Evolutionary conservation across 805 yeast genomes (phyloP), one percentile per base, ranked within the genome.

Genomic region (Candida hungchunana): DNA sequence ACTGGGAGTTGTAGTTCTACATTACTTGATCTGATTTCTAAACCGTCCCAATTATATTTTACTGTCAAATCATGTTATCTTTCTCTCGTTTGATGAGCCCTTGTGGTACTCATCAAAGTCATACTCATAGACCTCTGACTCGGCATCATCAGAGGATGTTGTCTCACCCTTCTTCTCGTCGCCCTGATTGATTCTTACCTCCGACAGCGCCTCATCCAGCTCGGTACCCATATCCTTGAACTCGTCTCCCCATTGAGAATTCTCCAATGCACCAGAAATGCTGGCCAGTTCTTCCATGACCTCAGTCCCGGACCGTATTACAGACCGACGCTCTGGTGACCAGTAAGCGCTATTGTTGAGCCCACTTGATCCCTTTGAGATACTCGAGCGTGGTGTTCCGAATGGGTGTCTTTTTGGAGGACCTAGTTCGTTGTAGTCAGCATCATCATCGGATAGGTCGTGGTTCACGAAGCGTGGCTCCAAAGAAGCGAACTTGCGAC

Each of bases 271-370:
- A 3, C 37, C 39, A 10, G 50, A 42, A 16, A 47, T 30, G n/a
- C 37, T 40, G 13, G 37, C 40, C 12, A 45, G 10, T 20, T 45
- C 44, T 10, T 35, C 43, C 36, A 42, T 21, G 2, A 39, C 18
- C 7, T 41, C 42, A 12, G 36, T 39, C 7, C 36, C 36, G 8
- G 33, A 33, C 15, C 38, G 32, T 6, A 17, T 12, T 12, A 31
- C 19, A 6, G n/a, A n/a, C n/a, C n/a, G n/a, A n/a, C n/a, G n/a
- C n/a, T n/a, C 33, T 11, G 51, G 51, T 2, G 54, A 47, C 54
- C 51, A 49, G 28, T 47, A 47, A 3, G 33, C 29, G 12, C 40
- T 38, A 10, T 46, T 34, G 13, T 31, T 29, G 4, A n/a, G n/a
- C n/a, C n/a, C 27, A 25, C 12, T 25, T 18, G 13, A 13, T 11